Evolutionary conservation across 1,284 basidiomycete species (phyloP).

Genomic region (Tremellales sp.): DNA sequence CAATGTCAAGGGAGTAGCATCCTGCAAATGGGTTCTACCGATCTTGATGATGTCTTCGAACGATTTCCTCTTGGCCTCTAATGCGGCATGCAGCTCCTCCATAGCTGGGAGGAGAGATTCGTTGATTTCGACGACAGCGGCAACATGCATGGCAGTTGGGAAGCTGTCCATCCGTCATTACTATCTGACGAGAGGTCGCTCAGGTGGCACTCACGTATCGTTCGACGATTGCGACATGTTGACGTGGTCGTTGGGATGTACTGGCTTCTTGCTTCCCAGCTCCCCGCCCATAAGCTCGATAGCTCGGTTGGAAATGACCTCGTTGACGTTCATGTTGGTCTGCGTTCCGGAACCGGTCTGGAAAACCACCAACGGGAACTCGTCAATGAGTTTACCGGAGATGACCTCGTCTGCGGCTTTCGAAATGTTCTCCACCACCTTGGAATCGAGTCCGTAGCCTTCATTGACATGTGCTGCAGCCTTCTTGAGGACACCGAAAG

Average conservation of each 20-base stretch:
- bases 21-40: slow-evolving; percentile 95
- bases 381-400: slow-evolving; percentile 85
- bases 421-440: slow-evolving; percentile 84
- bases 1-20: slow-evolving; percentile 95
- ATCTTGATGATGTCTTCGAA: slow-evolving; percentile 97
- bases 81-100: slow-evolving; percentile 72
- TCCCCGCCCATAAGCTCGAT: slow-evolving; percentile 96
- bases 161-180: slow-evolving; percentile 58
- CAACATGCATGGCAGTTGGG: slow-evolving; percentile 99
- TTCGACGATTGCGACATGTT: slow-evolving; percentile 99
- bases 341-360: slow-evolving; percentile 99
- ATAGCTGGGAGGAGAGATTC: slow-evolving; percentile 80
- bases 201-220: slow-evolving; percentile 65
- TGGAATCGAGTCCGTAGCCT: slow-evolving; percentile 80
- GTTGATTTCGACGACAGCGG: slow-evolving; percentile 86
- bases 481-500: slow-evolving; percentile 97
- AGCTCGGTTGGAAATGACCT: slow-evolving; percentile 98
- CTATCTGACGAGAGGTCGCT: slow-evolving; percentile 27
- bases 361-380: slow-evolving; percentile 99
- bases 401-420: slow-evolving; percentile 98
- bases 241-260: slow-evolving; percentile 99
- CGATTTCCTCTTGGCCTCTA: slow-evolving; percentile 73
- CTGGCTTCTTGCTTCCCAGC: slow-evolving; percentile 92
- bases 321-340: slow-evolving; percentile 99
- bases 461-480: slow-evolving; percentile 91